Evolutionary conservation across 2,329 filamentous ascomycete species (phyloP).

Genomic region (Leptographium procerum): DNA sequence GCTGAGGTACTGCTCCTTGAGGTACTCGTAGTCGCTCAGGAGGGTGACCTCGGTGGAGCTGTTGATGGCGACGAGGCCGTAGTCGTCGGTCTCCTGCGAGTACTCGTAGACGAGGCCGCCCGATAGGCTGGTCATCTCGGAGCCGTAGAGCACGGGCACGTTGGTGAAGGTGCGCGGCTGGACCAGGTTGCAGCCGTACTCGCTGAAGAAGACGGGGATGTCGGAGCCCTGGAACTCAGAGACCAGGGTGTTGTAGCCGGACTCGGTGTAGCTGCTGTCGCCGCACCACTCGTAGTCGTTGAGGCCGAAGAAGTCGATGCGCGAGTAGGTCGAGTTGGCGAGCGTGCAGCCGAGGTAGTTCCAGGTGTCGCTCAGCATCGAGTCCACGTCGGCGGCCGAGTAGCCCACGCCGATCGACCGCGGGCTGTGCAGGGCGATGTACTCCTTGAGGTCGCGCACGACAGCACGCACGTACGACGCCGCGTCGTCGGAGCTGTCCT

Average conservation of each 20-base stretch:
- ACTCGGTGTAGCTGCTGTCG: conserved; percentile 38
- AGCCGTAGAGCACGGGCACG: conserved; percentile 55
- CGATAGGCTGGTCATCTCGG: conserved; percentile 52
- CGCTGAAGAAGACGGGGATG: conserved; percentile 66
- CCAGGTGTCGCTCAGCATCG: conserved; percentile 53
- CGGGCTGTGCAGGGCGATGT: conserved; percentile 63
- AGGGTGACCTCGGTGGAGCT: conserved; percentile 4
- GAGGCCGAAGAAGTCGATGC: conserved; percentile 67
- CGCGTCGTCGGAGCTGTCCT: conserved; percentile 42
- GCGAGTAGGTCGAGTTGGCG: conserved; percentile 34
- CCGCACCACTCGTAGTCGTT: conserved; percentile 61
- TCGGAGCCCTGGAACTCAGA: conserved; percentile 51
- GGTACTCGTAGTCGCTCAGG: conserved; percentile 1
- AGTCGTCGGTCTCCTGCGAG: conserved; percentile 53
- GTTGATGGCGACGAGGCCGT: conserved; percentile 19
- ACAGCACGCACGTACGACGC: conserved; percentile 78
- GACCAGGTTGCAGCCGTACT: conserved; percentile 62
- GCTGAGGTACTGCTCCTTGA: background rate
- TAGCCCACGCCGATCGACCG: conserved; percentile 76
- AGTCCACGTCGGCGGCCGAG: conserved; percentile 72
- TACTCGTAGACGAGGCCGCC: conserved; percentile 70
- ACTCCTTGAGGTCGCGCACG: conserved; percentile 68
- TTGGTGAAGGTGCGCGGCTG: conserved; percentile 60
- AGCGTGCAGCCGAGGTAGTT: conserved; percentile 65
- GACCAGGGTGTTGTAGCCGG: conserved; percentile 45